Base-by-base conservation (phyloP, 176 grass and related monocot species). In the Cymbopogon citratus region DNA sequence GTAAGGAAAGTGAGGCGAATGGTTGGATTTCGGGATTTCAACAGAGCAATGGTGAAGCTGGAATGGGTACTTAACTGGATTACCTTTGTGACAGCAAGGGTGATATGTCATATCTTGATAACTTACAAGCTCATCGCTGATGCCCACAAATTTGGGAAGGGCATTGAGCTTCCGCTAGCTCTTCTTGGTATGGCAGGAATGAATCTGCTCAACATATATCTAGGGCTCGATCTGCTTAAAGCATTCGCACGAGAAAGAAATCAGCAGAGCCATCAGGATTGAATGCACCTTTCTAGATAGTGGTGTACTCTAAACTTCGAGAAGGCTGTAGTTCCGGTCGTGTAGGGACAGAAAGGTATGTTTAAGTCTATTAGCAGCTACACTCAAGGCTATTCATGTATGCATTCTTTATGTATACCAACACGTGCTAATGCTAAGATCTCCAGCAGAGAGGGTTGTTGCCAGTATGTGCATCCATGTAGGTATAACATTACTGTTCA, bases 11-110 rank as follows among this genome's bases (percentile, higher is more conserved):
- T 99, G 60, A 89, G 90, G 69, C 80, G 91, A 40, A 95, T 99
- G 91, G 87, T 87, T 87, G 96, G 96, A 41, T 81, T 93, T 25
- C 82, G 74, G 33, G 83, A 99, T 83, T 87, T 69, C 44, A 85
- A 67, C 38, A 90, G 83, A 34, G 87, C 71, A 80, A 44, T 88
- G 56, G 92, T 95, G 76, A 92, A 84, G 82, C 33, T 99, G 12
- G 96, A 99, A 86, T 99, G 96, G 96, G 25, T 87, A 35, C 82
- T 99, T 74, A 95, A 99, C 84, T 99, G 91, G 87, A 77, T n/a
- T 26, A 88, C 80, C 34, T 99, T 99, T 80, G 78, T 90, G 64
- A 81, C 85, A 45, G 76, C 92, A 86, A 85, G 92, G 83, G 70
- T 95, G 73, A 40, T 79, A 40, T 93, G 80, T 81, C 91, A 99